Conservation (phyloP, 192 early-diverging fungal genomes). For the Backusella tuberculispora region DNA sequence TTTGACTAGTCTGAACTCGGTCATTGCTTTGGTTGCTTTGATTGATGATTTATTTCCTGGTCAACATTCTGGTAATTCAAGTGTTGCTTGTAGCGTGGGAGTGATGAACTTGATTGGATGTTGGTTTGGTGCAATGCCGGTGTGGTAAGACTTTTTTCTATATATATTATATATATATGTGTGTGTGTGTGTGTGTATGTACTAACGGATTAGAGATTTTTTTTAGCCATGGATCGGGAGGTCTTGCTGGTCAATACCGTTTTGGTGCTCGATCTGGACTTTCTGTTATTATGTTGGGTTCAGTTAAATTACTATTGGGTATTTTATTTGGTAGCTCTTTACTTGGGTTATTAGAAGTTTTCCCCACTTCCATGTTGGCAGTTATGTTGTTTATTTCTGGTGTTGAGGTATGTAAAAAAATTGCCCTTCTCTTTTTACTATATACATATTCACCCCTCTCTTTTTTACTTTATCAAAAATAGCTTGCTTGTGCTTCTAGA, state of each 20-base stretch:
- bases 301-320: constrained; percentile 76
- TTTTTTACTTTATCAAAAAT: background rate
- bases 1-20: constrained; percentile 85
- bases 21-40: constrained; percentile 75
- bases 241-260: constrained; percentile 93
- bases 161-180: background rate
- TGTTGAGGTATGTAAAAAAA: constrained; percentile 66
- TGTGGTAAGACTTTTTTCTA: constrained; percentile 51
- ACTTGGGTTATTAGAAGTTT: constrained; percentile 66
- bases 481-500: constrained; percentile 35
- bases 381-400: constrained; percentile 89
- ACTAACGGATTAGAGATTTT: background rate
- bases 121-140: constrained; percentile 79
- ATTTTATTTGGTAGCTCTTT: constrained; percentile 86
- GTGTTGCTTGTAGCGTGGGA: constrained; percentile 68
- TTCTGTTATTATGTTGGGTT: constrained; percentile 78
- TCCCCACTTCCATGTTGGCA: constrained; percentile 80
- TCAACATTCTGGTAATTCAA: constrained; percentile 49
- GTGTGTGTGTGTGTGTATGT: constrained; percentile 16
- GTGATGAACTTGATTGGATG: constrained; percentile 80
- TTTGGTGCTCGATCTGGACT: constrained; percentile 88
- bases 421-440: constrained; percentile 50
- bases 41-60: constrained; percentile 86
- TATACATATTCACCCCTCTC: background rate
- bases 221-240: constrained; percentile 76